Percentiles rank a stretch among this genome's conserved stretches.
phyloP scores from a whole-genome alignment of 129 eudicot genomes.

The Logfia minima region DNA sequence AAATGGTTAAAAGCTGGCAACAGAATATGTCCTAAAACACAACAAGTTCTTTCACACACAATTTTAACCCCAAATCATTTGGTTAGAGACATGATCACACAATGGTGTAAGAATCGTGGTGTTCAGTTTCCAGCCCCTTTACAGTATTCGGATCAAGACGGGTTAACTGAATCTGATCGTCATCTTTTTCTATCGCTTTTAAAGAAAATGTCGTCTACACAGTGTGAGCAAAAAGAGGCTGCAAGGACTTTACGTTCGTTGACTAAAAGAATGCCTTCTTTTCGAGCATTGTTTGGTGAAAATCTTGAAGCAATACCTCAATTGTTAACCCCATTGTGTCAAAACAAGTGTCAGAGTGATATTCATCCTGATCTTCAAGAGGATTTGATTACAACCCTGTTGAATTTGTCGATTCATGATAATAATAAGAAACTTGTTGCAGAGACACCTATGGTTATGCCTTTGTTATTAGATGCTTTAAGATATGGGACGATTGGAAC shows the following conservation, averaged over 20 bases:
- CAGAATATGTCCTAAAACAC: slow-evolving; percentile 77
- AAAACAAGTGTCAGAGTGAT: slow-evolving; percentile 38
- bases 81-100: slow-evolving; percentile 70
- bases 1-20: slow-evolving; percentile 92
- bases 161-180: slow-evolving; percentile 58
- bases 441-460: slow-evolving; percentile 75
- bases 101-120: slow-evolving; percentile 84
- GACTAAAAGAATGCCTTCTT: slow-evolving; percentile 77
- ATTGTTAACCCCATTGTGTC: slow-evolving; percentile 60
- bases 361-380: slow-evolving; percentile 77
- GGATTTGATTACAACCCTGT: slow-evolving; percentile 77
- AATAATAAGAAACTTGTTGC: slow-evolving; percentile 92
- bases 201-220: slow-evolving; percentile 61
- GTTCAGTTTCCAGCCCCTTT: slow-evolving; percentile 56
- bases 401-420: slow-evolving; percentile 88
- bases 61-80: slow-evolving; percentile 74
- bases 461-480: slow-evolving; percentile 68
- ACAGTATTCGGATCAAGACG: slow-evolving; percentile 51
- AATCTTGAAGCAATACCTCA: slow-evolving; percentile 57
- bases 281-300: slow-evolving; percentile 88
- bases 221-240: slow-evolving; percentile 73
- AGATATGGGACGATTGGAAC: slow-evolving; percentile 71
- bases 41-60: slow-evolving; percentile 91
- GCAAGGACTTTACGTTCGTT: slow-evolving; percentile 71
- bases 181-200: slow-evolving; percentile 58